These are phyloP conservation scores for Calocera viscosa DNA, from an alignment of 768 basidiomycete species.

Conservation along the genomic window DNA sequence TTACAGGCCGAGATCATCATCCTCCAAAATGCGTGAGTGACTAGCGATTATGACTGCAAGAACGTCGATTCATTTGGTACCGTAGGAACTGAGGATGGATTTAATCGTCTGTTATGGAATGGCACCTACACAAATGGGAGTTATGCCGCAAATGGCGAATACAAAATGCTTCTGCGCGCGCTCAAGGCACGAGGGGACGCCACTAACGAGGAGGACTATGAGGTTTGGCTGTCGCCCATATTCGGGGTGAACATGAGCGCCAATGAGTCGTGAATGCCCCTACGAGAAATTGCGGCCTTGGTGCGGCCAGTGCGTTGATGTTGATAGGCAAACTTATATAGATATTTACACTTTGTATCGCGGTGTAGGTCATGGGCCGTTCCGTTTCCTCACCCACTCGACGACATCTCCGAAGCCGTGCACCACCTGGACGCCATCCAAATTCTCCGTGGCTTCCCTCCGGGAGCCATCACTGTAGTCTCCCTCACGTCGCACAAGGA, in stretches of 20 bases:
- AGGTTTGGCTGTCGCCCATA: constrained; percentile 17
- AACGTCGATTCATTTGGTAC: too few relatives aligned
- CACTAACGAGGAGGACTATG: constrained; percentile 16
- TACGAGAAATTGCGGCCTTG: too few relatives aligned
- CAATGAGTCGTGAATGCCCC: too few relatives aligned
- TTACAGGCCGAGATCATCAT: too few relatives aligned
- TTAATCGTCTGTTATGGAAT: not conserved
- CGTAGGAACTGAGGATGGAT: too few relatives aligned
- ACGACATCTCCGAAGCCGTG: not conserved
- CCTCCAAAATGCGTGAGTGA: too few relatives aligned
- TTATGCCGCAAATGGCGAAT: constrained; percentile 26
- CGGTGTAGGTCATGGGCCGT: not conserved
- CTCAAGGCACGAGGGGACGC: constrained; percentile 18
- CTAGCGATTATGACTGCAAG: too few relatives aligned
- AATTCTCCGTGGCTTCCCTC: not conserved
- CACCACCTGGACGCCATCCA: not conserved
- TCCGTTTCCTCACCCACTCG: not conserved
- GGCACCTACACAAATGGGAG: constrained; percentile 24
- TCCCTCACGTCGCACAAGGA: not conserved
- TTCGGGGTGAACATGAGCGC: not conserved
- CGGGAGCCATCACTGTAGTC: not conserved
- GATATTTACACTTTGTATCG: too few relatives aligned
- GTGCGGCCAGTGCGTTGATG: too few relatives aligned
- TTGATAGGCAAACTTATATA: too few relatives aligned
- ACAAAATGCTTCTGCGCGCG: constrained; percentile 18